Evolutionary conservation across 2,329 filamentous ascomycete genomes (phyloP).

Genomic region (Diaporthe helianthi): DNA sequence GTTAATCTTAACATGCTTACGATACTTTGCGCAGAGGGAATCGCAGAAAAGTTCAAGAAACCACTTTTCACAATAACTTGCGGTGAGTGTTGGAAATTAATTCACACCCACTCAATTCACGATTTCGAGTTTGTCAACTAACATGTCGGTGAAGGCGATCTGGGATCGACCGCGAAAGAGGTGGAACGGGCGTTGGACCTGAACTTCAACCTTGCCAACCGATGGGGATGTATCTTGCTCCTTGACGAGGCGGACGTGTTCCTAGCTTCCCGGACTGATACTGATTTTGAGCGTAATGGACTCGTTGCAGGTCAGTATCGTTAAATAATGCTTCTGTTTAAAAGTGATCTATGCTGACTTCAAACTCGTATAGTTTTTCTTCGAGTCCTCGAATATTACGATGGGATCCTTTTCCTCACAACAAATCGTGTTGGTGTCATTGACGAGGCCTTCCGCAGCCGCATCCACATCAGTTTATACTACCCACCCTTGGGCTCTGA

Average conservation of each 20-base stretch:
- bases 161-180: conserved; percentile 44
- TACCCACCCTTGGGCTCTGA: conserved; percentile 50
- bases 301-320: conserved; percentile 22
- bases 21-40: conserved; percentile 33
- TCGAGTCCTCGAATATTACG: conserved; percentile 50
- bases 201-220: conserved; percentile 36
- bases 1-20: neutral
- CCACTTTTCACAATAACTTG: conserved; percentile 37
- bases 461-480: conserved; percentile 57
- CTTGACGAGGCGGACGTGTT: conserved; percentile 32
- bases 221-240: conserved; percentile 38
- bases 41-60: conserved; percentile 37
- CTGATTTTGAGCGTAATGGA: conserved; percentile 20
- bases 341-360: neutral
- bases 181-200: conserved; percentile 41
- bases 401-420: conserved; percentile 57
- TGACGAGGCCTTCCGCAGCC: conserved; percentile 54
- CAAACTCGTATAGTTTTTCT: conserved; percentile 46
- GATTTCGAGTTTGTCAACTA: neutral
- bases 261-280: neutral
- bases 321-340: no score
- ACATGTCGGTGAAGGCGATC: conserved; percentile 36
- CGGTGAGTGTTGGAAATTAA: conserved; percentile 24
- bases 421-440: conserved; percentile 57
- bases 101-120: no score